These are phyloP conservation scores for Mrakia blollopis DNA, from an alignment of 768 basidiomycete genomes.

Conservation along the genomic window DNA sequence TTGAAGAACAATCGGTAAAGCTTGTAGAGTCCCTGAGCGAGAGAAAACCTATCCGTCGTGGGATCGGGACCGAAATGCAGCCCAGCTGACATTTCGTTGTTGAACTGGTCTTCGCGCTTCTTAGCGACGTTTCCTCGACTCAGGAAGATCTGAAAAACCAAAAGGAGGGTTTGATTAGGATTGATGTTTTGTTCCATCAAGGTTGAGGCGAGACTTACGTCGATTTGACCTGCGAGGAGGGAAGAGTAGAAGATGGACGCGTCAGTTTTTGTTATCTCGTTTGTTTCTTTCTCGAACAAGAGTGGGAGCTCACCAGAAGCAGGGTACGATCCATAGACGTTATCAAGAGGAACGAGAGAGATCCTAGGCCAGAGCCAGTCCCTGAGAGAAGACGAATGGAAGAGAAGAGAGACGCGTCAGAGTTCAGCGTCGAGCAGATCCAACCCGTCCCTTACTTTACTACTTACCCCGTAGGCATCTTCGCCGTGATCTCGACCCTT, in stretches of 20 bases:
- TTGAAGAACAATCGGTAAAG: slow-evolving; percentile 61
- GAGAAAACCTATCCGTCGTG: slow-evolving; percentile 55
- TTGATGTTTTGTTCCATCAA: not conserved
- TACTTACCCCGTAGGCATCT: slow-evolving; percentile 39
- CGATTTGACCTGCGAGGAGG: slow-evolving; percentile 5
- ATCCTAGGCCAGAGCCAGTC: slow-evolving; percentile 34
- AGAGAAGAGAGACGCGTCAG: no score
- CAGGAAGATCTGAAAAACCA: slow-evolving; percentile 53
- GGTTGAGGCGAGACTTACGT: not conserved
- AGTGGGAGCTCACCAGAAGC: not conserved
- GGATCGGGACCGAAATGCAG: slow-evolving; percentile 62
- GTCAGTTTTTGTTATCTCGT: no score
- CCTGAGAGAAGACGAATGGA: slow-evolving; percentile 18
- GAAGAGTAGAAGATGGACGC: no score
- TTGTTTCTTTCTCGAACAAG: no score
- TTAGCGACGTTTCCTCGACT: slow-evolving; percentile 55
- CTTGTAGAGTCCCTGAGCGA: slow-evolving; percentile 72
- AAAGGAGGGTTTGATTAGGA: not conserved
- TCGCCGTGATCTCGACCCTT: slow-evolving; percentile 21
- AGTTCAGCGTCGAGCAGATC: no score
- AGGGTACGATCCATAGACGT: slow-evolving; percentile 23
- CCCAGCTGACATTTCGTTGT: slow-evolving; percentile 53
- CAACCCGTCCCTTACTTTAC: no score
- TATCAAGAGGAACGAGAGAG: slow-evolving; percentile 14
- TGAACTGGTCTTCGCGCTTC: slow-evolving; percentile 52